A percentile compares a stretch with the other conserved stretches of the same genome.
Conservation (phyloP, 2,329 filamentous ascomycete genomes). For the Ophiostoma ulmi region DNA sequence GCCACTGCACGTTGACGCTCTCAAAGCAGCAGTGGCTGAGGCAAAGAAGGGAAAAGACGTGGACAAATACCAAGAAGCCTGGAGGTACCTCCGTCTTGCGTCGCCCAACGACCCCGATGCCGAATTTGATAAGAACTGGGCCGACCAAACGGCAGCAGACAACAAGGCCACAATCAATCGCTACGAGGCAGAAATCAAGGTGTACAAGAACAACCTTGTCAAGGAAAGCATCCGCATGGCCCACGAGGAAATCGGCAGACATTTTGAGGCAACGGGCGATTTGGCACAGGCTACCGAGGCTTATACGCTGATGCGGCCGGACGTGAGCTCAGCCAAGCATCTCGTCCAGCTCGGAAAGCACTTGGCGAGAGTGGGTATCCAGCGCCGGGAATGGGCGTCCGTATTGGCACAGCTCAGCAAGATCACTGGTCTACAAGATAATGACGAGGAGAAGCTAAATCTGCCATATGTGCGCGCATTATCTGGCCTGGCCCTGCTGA, state of each 20-base stretch:
- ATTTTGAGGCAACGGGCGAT: conserved; percentile 74
- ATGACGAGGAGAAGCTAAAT: conserved; percentile 44
- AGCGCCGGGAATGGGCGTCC: conserved; percentile 70
- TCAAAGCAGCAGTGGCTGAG: conserved; percentile 70
- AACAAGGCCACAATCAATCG: conserved; percentile 67
- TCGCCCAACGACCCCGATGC: conserved; percentile 65
- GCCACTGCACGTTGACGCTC: conserved; percentile 70
- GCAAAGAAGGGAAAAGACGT: conserved; percentile 73
- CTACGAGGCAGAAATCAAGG: conserved; percentile 80
- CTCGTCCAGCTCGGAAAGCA: conserved; percentile 77
- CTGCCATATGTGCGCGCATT: conserved; percentile 50
- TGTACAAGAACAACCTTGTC: conserved; percentile 94
- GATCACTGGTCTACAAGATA: conserved; percentile 48
- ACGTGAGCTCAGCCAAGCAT: conserved; percentile 77
- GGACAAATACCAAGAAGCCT: conserved; percentile 62
- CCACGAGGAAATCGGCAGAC: conserved; percentile 82
- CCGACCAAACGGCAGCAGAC: conserved; percentile 58
- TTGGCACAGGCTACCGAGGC: conserved; percentile 67
- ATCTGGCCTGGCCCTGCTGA: conserved; percentile 48
- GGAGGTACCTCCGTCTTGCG: conserved; percentile 58
- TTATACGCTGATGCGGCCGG: conserved; percentile 82
- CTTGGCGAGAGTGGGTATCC: conserved; percentile 68
- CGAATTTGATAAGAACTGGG: conserved; percentile 65
- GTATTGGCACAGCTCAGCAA: conserved; percentile 60
- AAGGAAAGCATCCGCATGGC: conserved; percentile 94